These are phyloP conservation scores for Neurospora sp. DNA, from an alignment of 495 filamentous ascomycete species.

Conservation along the genomic window DNA sequence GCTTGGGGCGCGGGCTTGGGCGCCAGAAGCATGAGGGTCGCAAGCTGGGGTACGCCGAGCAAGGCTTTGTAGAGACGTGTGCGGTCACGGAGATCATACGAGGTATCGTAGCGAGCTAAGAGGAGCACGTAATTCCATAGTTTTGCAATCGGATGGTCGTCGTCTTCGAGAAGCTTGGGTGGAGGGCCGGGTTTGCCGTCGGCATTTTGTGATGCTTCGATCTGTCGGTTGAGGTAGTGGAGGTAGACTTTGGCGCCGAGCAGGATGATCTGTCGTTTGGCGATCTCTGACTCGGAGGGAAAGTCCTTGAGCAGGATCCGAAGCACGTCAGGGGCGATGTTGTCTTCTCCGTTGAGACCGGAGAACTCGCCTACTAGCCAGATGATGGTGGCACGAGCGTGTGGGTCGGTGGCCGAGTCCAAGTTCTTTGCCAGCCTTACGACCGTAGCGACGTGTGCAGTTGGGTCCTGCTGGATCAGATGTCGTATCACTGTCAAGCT, in stretches of 20 bases:
- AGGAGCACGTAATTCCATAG: slow-evolving; percentile 80
- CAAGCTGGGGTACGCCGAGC: slow-evolving; percentile 71
- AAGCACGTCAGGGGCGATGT: slow-evolving; percentile 87
- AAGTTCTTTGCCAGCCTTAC: slow-evolving; percentile 86
- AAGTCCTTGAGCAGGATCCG: slow-evolving; percentile 83
- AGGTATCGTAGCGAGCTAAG: slow-evolving; percentile 82
- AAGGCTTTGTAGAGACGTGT: slow-evolving; percentile 79
- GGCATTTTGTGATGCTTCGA: slow-evolving; percentile 25
- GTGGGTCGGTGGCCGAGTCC: slow-evolving; percentile 70
- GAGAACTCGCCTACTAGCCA: slow-evolving; percentile 97
- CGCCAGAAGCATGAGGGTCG: slow-evolving; percentile 79
- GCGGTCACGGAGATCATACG: slow-evolving; percentile 89
- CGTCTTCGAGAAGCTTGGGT: slow-evolving; percentile 29
- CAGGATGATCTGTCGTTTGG: slow-evolving; percentile 83
- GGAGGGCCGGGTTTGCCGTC: slow-evolving; percentile 14
- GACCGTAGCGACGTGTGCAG: slow-evolving; percentile 65
- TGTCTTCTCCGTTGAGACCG: slow-evolving; percentile 63
- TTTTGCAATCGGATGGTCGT: slow-evolving; percentile 57
- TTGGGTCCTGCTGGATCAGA: slow-evolving; percentile 84
- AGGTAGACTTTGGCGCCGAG: slow-evolving; percentile 92
- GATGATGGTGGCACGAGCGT: slow-evolving; percentile 84
- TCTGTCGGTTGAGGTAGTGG: slow-evolving; percentile 62
- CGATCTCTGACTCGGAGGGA: slow-evolving; percentile 68
- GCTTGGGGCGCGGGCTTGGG: slow-evolving; percentile 88
- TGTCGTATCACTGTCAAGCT: slow-evolving; percentile 88